Evolutionary conservation across 2,329 filamentous ascomycete genomes (phyloP).

Genomic region (Grosmannia clavigera): DNA sequence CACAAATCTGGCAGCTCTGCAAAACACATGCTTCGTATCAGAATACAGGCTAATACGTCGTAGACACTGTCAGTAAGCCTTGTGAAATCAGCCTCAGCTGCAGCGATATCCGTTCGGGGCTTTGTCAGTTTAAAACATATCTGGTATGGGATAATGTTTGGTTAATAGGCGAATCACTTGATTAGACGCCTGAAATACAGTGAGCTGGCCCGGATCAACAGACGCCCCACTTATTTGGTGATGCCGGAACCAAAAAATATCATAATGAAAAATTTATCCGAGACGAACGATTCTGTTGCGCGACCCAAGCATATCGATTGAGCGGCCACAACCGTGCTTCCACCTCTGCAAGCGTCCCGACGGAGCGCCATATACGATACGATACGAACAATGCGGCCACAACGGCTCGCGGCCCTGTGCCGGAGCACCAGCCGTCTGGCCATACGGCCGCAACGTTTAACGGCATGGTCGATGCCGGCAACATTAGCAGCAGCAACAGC

Average conservation of each 20-base stretch:
- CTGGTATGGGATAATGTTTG: too few species aligned
- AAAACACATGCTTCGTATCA: too few species aligned
- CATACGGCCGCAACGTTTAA: constrained; percentile 15
- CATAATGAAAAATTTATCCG: background rate
- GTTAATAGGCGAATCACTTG: background rate
- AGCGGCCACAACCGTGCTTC: background rate
- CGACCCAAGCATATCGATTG: background rate
- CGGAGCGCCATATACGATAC: background rate
- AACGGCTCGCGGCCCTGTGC: constrained; percentile 36
- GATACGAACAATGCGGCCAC: constrained; percentile 35
- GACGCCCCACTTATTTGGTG: background rate
- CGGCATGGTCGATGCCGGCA: background rate
- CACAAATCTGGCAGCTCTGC: too few species aligned
- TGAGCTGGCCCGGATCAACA: background rate
- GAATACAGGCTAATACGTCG: too few species aligned
- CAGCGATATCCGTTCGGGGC: too few species aligned
- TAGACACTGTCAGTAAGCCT: too few species aligned
- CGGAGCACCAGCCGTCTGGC: constrained; percentile 26
- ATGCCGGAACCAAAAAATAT: background rate
- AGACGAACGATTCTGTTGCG: background rate
- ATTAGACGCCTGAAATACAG: background rate
- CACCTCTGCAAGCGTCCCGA: background rate
- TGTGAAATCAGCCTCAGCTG: too few species aligned
- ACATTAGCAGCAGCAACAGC: background rate
- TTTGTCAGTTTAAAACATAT: too few species aligned